phyloP scores from a whole-genome alignment of 768 basidiomycete species.

The Termitomyces sp. region DNA sequence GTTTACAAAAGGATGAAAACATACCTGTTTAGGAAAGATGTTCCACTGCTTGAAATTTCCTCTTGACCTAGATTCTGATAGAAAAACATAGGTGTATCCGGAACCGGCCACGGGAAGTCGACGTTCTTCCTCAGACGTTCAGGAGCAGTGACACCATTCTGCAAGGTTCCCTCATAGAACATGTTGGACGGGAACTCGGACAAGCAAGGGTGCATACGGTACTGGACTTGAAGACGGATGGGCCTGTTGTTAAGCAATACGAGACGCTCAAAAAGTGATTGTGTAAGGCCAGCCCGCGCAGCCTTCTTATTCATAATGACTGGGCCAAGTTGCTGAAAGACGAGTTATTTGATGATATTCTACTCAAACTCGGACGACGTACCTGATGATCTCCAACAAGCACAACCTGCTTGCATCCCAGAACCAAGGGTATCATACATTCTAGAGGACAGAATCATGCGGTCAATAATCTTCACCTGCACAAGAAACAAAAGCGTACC shows the following conservation, averaged over 20 bases:
- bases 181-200: slow-evolving; percentile 99
- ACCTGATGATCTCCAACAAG: slow-evolving; percentile 92
- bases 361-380: slow-evolving; percentile 1
- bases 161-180: slow-evolving; percentile 99
- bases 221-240: slow-evolving; percentile 98
- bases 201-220: slow-evolving; percentile 99
- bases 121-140: slow-evolving; percentile 97
- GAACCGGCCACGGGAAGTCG: slow-evolving; percentile 98
- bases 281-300: slow-evolving; percentile 95
- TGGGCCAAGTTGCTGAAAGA: slow-evolving; percentile 86
- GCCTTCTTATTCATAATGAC: slow-evolving; percentile 99
- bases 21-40: slow-evolving; percentile 93
- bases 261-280: slow-evolving; percentile 96
- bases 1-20: slow-evolving; percentile 6
- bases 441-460: slow-evolving; percentile 41
- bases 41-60: slow-evolving; percentile 97
- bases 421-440: slow-evolving; percentile 98
- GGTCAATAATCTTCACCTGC: slow-evolving; percentile 4
- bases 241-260: slow-evolving; percentile 94
- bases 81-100: slow-evolving; percentile 99
- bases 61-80: slow-evolving; percentile 99
- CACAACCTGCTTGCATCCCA: slow-evolving; percentile 98
- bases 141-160: slow-evolving; percentile 98
- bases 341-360: not conserved
- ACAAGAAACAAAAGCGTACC: slow-evolving; percentile 43